Evolutionary conservation across 805 yeast genomes (phyloP).

Genomic region (Lipomyces starkeyi): DNA sequence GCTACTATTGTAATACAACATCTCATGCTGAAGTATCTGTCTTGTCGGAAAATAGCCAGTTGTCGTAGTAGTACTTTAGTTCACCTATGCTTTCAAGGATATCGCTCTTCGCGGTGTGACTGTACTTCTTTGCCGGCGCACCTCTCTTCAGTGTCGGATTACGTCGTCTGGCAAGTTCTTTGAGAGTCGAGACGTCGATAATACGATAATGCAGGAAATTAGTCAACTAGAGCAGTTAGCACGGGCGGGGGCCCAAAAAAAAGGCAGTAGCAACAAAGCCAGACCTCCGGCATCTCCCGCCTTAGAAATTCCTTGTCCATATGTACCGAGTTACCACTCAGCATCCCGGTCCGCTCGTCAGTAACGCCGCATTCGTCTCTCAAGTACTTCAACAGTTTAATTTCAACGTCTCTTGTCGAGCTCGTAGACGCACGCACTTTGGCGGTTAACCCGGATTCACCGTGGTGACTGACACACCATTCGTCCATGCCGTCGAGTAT

Average conservation of each 20-base stretch:
- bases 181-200: constrained; percentile 85
- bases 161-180: constrained; percentile 81
- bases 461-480: constrained; percentile 89
- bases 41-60: constrained; percentile 53
- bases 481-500: constrained; percentile 76
- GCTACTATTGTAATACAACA: too few relatives aligned
- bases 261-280: constrained; percentile 30
- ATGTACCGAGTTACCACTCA: constrained; percentile 93
- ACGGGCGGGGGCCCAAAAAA: neutral
- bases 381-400: constrained; percentile 68
- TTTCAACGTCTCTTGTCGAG: constrained; percentile 65
- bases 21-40: neutral
- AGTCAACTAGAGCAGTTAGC: constrained; percentile 51
- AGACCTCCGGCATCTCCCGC: constrained; percentile 78
- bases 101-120: constrained; percentile 89
- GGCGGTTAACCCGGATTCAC: constrained; percentile 72
- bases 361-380: constrained; percentile 55
- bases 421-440: constrained; percentile 63
- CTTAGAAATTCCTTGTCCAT: constrained; percentile 87
- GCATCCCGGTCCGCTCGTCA: constrained; percentile 61
- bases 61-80: constrained; percentile 72
- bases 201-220: constrained; percentile 72
- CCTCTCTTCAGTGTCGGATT: constrained; percentile 64
- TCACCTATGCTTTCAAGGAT: constrained; percentile 88
- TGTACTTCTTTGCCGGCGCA: constrained; percentile 67